phyloP scores from a whole-genome alignment of 495 filamentous ascomycete species.

The Cercophora scortea region DNA sequence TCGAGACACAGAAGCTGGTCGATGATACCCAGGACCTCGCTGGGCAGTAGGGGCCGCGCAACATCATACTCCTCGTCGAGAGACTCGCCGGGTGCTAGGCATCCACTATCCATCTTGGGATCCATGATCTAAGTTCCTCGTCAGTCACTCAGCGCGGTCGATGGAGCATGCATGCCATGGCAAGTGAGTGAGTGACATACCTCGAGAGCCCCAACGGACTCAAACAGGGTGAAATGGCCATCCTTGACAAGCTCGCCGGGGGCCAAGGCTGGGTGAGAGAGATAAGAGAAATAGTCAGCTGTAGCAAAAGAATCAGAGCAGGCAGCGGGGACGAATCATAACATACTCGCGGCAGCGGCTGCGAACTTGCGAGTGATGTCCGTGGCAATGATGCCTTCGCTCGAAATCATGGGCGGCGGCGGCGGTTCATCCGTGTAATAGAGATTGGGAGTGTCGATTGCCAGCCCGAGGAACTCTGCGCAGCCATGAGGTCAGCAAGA shows the following conservation, averaged over 20 bases:
- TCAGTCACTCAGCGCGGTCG: too few species aligned
- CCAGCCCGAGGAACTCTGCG: conserved; percentile 13
- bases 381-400: conserved; percentile 46
- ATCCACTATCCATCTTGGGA: conserved; percentile 95
- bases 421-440: conserved; percentile 3
- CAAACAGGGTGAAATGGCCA: conserved; percentile 86
- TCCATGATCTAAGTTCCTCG: conserved; percentile 74
- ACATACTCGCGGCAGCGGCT: conserved; percentile 56
- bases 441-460: conserved; percentile 19
- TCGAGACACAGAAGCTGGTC: conserved; percentile 88
- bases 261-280: conserved; percentile 49
- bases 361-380: conserved; percentile 77
- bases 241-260: conserved; percentile 87
- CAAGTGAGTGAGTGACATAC: conserved; percentile 36
- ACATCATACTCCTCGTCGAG: conserved; percentile 84
- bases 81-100: conserved; percentile 63
- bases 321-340: neutral
- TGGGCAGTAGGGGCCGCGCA: conserved; percentile 55
- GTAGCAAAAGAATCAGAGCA: too few species aligned
- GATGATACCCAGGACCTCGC: conserved; percentile 86
- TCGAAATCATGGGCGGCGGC: conserved; percentile 28
- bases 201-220: conserved; percentile 91
- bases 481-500: neutral
- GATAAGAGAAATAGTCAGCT: neutral
- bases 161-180: neutral